Percentiles rank a stretch among this genome's conserved stretches.
Conservation (phyloP, 208 protist species). For the Herpetomonas tarakana region DNA sequence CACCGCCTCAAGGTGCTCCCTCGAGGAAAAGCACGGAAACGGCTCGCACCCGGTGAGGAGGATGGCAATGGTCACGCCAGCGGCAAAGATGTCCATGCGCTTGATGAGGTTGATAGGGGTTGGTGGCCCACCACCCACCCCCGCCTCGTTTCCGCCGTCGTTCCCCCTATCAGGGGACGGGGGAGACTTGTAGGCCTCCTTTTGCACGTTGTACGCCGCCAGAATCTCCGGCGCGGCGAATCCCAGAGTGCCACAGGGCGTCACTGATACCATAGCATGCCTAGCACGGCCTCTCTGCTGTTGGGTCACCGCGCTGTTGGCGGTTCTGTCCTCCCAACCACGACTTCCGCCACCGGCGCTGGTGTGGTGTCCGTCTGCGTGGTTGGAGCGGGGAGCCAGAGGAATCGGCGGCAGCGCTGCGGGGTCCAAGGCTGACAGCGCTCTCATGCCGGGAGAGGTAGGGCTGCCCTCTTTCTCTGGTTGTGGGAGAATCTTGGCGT, state of each 20-base stretch:
- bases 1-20: constrained; percentile 40
- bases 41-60: constrained; percentile 56
- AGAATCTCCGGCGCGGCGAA: constrained; percentile 59
- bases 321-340: not conserved
- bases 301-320: not conserved
- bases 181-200: constrained; percentile 3
- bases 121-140: constrained; percentile 4
- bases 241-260: constrained; percentile 45
- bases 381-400: not conserved
- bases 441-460: no score
- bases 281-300: not conserved
- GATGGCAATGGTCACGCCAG: constrained; percentile 51
- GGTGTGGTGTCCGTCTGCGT: not conserved
- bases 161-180: not conserved
- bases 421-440: no score
- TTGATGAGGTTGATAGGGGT: constrained; percentile 41
- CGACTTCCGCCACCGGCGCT: not conserved
- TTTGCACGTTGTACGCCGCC: constrained; percentile 33
- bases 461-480: constrained; percentile 5
- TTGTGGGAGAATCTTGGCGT: constrained; percentile 31
- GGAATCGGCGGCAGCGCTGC: not conserved
- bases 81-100: constrained; percentile 63
- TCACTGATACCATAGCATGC: constrained; percentile 24
- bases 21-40: constrained; percentile 36
- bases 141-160: not conserved